Percentiles rank a stretch among this genome's conserved stretches.
phyloP scores from a whole-genome alignment of 176 grass and related monocot species.

The Oropetium thomaeum region DNA sequence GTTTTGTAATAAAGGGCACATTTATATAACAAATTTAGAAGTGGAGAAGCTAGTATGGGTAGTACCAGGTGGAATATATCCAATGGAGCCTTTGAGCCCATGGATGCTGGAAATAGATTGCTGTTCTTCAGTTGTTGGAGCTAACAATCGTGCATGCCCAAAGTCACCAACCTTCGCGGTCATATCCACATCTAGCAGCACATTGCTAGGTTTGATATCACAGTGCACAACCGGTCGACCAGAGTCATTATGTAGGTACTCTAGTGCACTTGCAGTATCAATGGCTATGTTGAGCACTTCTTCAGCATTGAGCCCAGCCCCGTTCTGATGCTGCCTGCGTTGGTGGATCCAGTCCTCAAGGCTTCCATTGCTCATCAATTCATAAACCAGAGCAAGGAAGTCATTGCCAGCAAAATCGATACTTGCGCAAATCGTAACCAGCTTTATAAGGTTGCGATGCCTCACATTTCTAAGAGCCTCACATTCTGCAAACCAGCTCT shows the following conservation, averaged over 20 bases:
- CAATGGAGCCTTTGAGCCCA: constrained; percentile 42
- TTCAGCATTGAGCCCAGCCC: constrained; percentile 1
- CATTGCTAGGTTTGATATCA: not conserved
- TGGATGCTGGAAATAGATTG: constrained; percentile 17
- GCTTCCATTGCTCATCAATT: constrained; percentile 41
- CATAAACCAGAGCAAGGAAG: constrained; percentile 46
- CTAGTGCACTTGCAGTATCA: constrained; percentile 40
- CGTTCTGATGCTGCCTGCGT: constrained; percentile 1
- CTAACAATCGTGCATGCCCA: not conserved
- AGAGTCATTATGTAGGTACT: constrained; percentile 49
- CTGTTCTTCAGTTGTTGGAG: not conserved
- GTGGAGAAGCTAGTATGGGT: not conserved
- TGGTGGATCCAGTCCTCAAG: constrained; percentile 47
- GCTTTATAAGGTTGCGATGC: constrained; percentile 43
- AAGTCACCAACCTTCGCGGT: constrained; percentile 13
- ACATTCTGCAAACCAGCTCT: constrained; percentile 48
- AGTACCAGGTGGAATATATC: constrained; percentile 52
- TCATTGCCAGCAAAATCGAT: constrained; percentile 43
- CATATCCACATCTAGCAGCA: not conserved
- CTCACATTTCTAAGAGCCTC: constrained; percentile 45
- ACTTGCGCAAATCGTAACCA: constrained; percentile 36
- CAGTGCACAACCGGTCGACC: constrained; percentile 1
- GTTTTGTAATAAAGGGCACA: not conserved
- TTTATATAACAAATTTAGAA: not conserved
- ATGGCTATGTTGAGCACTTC: constrained; percentile 31